These are phyloP conservation scores for Capsella bursapastoris DNA, from an alignment of 345 rosid species.

Conservation along the genomic window DNA sequence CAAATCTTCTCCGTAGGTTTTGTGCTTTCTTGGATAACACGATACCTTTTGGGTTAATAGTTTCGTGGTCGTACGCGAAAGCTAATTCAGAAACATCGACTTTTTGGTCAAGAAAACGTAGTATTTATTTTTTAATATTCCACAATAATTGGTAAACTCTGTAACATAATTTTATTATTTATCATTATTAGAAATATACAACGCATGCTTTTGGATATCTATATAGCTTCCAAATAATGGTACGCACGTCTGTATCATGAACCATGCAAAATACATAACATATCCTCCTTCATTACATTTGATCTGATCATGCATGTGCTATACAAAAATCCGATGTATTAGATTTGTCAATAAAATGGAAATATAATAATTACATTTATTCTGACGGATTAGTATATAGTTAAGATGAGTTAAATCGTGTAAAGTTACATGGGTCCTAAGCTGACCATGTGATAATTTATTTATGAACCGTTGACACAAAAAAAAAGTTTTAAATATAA, in stretches of 20 bases:
- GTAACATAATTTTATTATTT: not conserved
- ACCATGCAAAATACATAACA: not conserved
- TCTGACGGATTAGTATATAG: too few species aligned
- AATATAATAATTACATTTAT: not conserved
- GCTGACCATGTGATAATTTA: conserved; percentile 17
- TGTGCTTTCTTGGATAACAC: not conserved
- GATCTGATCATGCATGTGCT: conserved; percentile 28
- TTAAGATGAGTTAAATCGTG: conserved; percentile 17
- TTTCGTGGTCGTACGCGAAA: conserved; percentile 43
- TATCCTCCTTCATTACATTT: too few species aligned
- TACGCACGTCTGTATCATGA: conserved; percentile 24
- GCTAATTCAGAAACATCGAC: not conserved
- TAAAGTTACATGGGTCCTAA: conserved; percentile 23
- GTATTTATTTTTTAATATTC: not conserved
- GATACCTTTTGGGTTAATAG: conserved; percentile 34
- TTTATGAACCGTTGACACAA: not conserved
- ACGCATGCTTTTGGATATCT: conserved; percentile 7
- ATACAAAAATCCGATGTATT: not conserved
- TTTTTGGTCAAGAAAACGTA: not conserved
- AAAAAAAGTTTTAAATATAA: too few species aligned
- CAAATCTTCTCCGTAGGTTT: not conserved
- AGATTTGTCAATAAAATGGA: not conserved
- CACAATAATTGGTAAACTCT: not conserved
- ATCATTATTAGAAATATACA: not conserved
- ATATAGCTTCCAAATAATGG: not conserved